A percentile compares a stretch with the other conserved stretches of the same genome.
Conservation (phyloP, 495 filamentous ascomycete species). For the Penicillium silybi region DNA sequence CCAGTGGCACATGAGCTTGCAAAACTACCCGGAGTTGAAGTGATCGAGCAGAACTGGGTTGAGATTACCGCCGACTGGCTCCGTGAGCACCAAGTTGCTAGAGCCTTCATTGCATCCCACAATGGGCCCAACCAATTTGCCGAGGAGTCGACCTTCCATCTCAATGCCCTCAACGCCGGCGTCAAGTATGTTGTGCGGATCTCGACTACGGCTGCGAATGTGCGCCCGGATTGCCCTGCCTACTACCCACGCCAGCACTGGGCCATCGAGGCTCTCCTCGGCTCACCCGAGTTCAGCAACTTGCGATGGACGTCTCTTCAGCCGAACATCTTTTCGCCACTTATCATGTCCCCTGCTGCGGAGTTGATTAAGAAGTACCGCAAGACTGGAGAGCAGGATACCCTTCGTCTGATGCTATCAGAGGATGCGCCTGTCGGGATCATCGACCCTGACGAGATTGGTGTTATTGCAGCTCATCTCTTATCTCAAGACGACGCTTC, state of each 20-base stretch:
- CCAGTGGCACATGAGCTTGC: conserved; percentile 34
- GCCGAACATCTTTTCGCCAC: conserved; percentile 33
- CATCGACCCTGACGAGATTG: conserved; percentile 38
- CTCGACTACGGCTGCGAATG: conserved; percentile 42
- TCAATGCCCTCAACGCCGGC: conserved; percentile 35
- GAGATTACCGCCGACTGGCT: conserved; percentile 43
- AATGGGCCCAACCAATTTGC: conserved; percentile 37
- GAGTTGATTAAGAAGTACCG: conserved; percentile 32
- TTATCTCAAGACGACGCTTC: conserved; percentile 28
- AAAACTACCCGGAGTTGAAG: conserved; percentile 32
- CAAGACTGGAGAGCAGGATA: conserved; percentile 34
- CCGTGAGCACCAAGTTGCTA: conserved; percentile 31
- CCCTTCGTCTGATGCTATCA: conserved; percentile 20
- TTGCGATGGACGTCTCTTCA: conserved; percentile 48
- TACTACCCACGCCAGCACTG: conserved; percentile 45
- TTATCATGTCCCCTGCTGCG: conserved; percentile 22
- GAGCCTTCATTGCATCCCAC: conserved; percentile 43
- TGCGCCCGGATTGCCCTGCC: conserved; percentile 31
- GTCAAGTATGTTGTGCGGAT: conserved; percentile 49
- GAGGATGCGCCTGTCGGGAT: conserved; percentile 35
- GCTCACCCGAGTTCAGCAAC: conserved; percentile 32
- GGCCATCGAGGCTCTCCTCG: conserved; percentile 42
- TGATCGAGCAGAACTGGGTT: conserved; percentile 41
- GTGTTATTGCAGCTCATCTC: conserved; percentile 37
- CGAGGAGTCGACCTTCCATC: conserved; percentile 39